These are phyloP conservation scores for Colletotrichum tamarilloi DNA, from an alignment of 2,329 filamentous ascomycete species.

Conservation along the genomic window DNA sequence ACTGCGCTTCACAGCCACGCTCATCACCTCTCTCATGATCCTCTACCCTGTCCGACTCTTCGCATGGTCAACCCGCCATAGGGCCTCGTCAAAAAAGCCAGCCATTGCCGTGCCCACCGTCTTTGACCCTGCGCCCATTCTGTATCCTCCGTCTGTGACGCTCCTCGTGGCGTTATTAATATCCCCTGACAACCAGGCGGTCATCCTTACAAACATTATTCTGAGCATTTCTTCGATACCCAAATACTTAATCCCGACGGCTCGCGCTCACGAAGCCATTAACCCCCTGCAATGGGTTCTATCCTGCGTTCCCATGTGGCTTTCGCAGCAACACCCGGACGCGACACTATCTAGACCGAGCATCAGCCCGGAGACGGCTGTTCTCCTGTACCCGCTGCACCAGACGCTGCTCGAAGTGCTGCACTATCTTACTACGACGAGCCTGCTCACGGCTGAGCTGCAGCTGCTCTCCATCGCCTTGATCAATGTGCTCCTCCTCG, in stretches of 20 bases:
- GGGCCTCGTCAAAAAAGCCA: conserved; percentile 49
- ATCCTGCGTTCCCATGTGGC: conserved; percentile 73
- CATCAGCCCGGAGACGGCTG: conserved; percentile 67
- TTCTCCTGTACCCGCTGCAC: conserved; percentile 84
- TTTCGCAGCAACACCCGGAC: conserved; percentile 15
- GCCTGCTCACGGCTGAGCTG: conserved; percentile 86
- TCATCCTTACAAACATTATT: conserved; percentile 83
- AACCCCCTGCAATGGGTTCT: conserved; percentile 83
- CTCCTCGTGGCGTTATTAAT: conserved; percentile 82
- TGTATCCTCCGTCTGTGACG: conserved; percentile 85
- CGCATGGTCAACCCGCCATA: conserved; percentile 57
- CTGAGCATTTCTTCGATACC: conserved; percentile 84
- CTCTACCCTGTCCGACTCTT: conserved; percentile 72
- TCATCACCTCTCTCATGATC: conserved; percentile 54
- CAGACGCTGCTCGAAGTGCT: conserved; percentile 79
- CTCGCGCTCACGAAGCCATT: conserved; percentile 65
- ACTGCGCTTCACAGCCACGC: conserved; percentile 49
- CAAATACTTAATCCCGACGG: conserved; percentile 75
- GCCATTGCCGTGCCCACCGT: conserved; percentile 71
- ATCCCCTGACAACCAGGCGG: conserved; percentile 67
- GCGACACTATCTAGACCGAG: conserved; percentile 14
- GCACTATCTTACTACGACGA: conserved; percentile 87
- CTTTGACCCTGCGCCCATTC: conserved; percentile 92
- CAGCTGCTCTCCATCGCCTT: conserved; percentile 86
- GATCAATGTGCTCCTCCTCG: conserved; percentile 83